Percentiles rank a stretch among this genome's conserved stretches.
Evolutionary conservation across 495 filamentous ascomycete species (phyloP).

Genomic region (Neurospora sp.): DNA sequence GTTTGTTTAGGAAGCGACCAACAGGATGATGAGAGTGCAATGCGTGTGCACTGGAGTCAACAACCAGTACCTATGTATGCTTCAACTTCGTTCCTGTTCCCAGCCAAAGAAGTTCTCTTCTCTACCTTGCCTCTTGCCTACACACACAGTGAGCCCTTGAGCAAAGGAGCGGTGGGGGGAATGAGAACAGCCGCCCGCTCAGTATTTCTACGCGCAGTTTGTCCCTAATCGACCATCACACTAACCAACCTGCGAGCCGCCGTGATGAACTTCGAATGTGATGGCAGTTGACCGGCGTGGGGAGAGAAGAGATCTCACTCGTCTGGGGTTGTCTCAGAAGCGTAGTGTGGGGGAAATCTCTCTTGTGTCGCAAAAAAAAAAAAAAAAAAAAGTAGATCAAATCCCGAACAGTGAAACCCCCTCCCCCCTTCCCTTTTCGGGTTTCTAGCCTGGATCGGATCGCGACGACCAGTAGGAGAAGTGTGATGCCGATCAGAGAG

Average conservation of each 20-base stretch:
- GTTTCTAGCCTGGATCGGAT: background rate
- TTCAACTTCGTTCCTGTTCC: too few species aligned
- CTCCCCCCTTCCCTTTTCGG: background rate
- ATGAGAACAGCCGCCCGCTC: too few species aligned
- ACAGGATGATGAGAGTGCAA: too few species aligned
- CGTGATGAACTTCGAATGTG: background rate
- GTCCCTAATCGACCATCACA: background rate
- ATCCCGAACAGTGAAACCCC: background rate
- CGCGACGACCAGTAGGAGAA: background rate
- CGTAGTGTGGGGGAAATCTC: background rate
- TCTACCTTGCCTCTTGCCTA: too few species aligned
- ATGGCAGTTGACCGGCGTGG: background rate
- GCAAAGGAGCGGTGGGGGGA: too few species aligned
- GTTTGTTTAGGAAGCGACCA: too few species aligned
- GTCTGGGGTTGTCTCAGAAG: background rate
- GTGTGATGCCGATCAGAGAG: too few species aligned
- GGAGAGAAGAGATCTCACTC: background rate
- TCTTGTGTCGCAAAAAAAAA: background rate
- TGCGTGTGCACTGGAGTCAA: too few species aligned
- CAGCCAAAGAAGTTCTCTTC: too few species aligned
- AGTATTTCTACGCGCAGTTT: too few species aligned
- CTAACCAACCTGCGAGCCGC: background rate
- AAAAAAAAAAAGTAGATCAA: background rate
- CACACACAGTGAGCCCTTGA: too few species aligned
- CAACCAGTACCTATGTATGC: too few species aligned